These are phyloP conservation scores for Exophiala oligosperma DNA, from an alignment of 2,329 filamentous ascomycete species.

Conservation along the genomic window DNA sequence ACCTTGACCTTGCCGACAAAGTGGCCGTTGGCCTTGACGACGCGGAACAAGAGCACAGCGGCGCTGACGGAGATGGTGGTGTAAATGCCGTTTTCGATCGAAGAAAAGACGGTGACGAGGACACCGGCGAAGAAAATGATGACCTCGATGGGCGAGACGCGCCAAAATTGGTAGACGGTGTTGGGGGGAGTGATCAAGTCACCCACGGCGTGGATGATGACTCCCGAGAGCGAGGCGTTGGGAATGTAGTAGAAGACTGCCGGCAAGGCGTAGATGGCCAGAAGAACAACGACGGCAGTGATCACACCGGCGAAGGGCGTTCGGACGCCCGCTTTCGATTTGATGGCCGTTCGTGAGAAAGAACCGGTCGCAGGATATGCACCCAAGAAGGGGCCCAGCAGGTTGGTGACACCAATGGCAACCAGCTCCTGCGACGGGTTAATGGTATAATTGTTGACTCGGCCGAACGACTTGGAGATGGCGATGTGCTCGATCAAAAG, in stretches of 20 bases:
- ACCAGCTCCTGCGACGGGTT: constrained; percentile 95
- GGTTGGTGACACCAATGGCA: constrained; percentile 85
- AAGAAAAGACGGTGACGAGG: constrained; percentile 80
- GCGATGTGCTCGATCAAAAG: constrained; percentile 95
- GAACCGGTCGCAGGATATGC: constrained; percentile 92
- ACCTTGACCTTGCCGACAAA: constrained; percentile 84
- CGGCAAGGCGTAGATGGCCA: constrained; percentile 86
- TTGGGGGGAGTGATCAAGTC: constrained; percentile 90
- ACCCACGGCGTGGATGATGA: constrained; percentile 94
- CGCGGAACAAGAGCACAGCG: constrained; percentile 77
- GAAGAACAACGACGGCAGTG: constrained; percentile 78
- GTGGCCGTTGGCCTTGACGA: constrained; percentile 76
- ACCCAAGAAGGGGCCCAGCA: constrained; percentile 87
- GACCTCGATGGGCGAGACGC: constrained; percentile 84
- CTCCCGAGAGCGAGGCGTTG: constrained; percentile 73
- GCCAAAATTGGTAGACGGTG: constrained; percentile 93
- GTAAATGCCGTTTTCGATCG: constrained; percentile 92
- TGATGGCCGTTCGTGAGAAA: constrained; percentile 94
- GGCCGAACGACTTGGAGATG: constrained; percentile 94
- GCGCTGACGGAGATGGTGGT: constrained; percentile 75
- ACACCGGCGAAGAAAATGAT: constrained; percentile 93
- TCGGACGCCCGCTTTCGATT: constrained; percentile 92
- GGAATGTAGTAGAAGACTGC: constrained; percentile 94
- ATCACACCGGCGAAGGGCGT: constrained; percentile 89
- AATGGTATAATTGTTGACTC: constrained; percentile 94